Percentiles rank a stretch among this genome's conserved stretches.
Conservation (phyloP, 352 stramenopile species). For the Globisporangium megalacanthum region DNA sequence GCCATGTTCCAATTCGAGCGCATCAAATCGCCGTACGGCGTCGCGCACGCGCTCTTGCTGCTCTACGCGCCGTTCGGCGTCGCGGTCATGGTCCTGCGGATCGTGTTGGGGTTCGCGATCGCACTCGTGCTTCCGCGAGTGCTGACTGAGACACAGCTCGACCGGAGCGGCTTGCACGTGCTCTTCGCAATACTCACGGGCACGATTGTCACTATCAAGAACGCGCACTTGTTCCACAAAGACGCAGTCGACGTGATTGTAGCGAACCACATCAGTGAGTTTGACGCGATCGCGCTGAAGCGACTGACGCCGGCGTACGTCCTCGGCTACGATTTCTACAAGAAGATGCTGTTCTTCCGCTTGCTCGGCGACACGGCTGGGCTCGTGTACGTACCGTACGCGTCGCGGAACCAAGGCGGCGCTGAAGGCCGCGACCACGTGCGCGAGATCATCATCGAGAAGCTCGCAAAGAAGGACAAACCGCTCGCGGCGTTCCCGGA, state of each 20-base stretch:
- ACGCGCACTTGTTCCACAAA: conserved; percentile 30
- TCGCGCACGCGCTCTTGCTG: conserved; percentile 40
- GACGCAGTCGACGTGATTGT: conserved; percentile 40
- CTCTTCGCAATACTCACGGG: conserved; percentile 39
- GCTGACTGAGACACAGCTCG: conserved; percentile 42
- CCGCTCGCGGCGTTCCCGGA: conserved; percentile 57
- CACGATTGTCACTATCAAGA: conserved; percentile 34
- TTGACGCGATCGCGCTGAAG: conserved; percentile 50
- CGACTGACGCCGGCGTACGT: conserved; percentile 42
- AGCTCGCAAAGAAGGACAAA: conserved; percentile 41
- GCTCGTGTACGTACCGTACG: conserved; percentile 64
- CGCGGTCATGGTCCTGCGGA: conserved; percentile 36
- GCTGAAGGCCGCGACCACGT: conserved; percentile 39
- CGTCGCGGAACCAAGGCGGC: conserved; percentile 51
- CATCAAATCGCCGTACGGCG: conserved; percentile 38
- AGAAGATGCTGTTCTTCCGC: conserved; percentile 69
- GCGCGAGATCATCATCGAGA: conserved; percentile 59
- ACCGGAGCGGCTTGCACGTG: conserved; percentile 30
- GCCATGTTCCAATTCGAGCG: conserved; percentile 72
- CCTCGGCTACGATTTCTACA: conserved; percentile 82
- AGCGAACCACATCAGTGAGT: conserved; percentile 76
- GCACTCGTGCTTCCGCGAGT: conserved; percentile 38
- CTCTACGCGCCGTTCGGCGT: conserved; percentile 56
- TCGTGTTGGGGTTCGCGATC: conserved; percentile 28
- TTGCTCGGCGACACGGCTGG: conserved; percentile 55